Conservation (phyloP, 2,329 filamentous ascomycete species). For the Metarhizium guizhouense region DNA sequence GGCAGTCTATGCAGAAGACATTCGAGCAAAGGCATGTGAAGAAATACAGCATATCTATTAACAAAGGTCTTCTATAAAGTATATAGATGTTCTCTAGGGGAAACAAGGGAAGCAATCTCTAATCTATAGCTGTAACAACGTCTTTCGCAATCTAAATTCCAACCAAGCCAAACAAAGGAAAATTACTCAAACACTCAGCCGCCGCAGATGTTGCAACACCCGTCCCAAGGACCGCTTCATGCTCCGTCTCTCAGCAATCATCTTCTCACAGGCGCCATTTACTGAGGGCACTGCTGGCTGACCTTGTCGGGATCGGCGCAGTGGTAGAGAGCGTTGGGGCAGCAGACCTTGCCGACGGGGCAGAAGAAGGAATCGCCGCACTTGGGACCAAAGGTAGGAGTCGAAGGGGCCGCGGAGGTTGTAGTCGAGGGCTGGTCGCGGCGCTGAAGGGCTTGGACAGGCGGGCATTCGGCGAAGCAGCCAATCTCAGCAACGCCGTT, state of each 20-base stretch:
- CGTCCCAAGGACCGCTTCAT: too few species aligned
- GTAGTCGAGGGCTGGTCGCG: constrained; percentile 1
- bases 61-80: not conserved
- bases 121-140: too few species aligned
- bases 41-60: not conserved
- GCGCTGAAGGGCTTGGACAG: not conserved
- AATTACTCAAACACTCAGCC: too few species aligned
- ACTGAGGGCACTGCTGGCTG: constrained; percentile 7
- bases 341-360: constrained; percentile 6
- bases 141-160: too few species aligned
- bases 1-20: too few species aligned
- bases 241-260: too few species aligned
- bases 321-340: constrained; percentile 5
- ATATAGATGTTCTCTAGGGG: too few species aligned
- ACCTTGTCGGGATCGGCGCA: constrained; percentile 7
- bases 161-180: too few species aligned
- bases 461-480: constrained; percentile 1
- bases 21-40: too few species aligned
- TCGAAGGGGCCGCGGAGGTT: not conserved
- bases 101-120: too few species aligned
- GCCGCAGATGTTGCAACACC: too few species aligned
- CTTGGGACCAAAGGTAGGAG: constrained; percentile 6
- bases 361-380: constrained; percentile 9
- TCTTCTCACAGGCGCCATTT: not conserved
- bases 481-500: not conserved